phyloP scores from a whole-genome alignment of 1,139 yeast genomes.

The Debaryomyces fabryi region DNA sequence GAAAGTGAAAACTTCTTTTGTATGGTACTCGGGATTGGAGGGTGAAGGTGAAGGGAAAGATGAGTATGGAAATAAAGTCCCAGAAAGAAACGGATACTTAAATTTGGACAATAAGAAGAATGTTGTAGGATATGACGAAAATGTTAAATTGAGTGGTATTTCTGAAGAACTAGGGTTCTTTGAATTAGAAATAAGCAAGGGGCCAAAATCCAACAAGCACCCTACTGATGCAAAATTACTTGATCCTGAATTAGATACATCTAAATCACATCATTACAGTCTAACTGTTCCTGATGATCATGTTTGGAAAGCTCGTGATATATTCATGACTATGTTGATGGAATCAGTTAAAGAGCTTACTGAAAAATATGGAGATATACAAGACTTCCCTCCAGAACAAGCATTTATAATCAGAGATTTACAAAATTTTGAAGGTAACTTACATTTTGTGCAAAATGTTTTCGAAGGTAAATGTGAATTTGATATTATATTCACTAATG shows the following conservation, averaged over 20 bases:
- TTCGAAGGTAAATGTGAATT: slow-evolving; percentile 79
- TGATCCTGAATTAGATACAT: slow-evolving; percentile 51
- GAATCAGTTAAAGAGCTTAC: slow-evolving; percentile 62
- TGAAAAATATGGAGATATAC: slow-evolving; percentile 33
- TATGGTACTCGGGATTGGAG: slow-evolving; percentile 78
- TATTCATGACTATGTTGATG: slow-evolving; percentile 68
- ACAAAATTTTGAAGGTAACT: slow-evolving; percentile 67
- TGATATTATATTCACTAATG: slow-evolving; percentile 62
- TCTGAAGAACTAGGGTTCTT: slow-evolving; percentile 61
- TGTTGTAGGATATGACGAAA: slow-evolving; percentile 34
- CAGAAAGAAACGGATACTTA: slow-evolving; percentile 31
- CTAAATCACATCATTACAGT: slow-evolving; percentile 64
- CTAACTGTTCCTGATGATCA: slow-evolving; percentile 71
- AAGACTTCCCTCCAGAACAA: slow-evolving; percentile 49
- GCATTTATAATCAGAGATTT: slow-evolving; percentile 61
- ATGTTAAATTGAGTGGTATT: slow-evolving; percentile 51
- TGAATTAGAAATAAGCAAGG: slow-evolving; percentile 51
- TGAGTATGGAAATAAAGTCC: slow-evolving; percentile 22
- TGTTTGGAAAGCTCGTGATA: slow-evolving; percentile 80
- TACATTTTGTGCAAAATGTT: slow-evolving; percentile 77
- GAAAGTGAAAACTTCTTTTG: slow-evolving; percentile 59
- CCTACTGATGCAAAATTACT: slow-evolving; percentile 33
- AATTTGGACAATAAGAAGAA: slow-evolving; percentile 32
- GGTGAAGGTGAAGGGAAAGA: slow-evolving; percentile 45
- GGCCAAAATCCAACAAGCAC: slow-evolving; percentile 47